Conservation (phyloP, 495 filamentous ascomycete genomes). For the Aspergillus nidulans region DNA sequence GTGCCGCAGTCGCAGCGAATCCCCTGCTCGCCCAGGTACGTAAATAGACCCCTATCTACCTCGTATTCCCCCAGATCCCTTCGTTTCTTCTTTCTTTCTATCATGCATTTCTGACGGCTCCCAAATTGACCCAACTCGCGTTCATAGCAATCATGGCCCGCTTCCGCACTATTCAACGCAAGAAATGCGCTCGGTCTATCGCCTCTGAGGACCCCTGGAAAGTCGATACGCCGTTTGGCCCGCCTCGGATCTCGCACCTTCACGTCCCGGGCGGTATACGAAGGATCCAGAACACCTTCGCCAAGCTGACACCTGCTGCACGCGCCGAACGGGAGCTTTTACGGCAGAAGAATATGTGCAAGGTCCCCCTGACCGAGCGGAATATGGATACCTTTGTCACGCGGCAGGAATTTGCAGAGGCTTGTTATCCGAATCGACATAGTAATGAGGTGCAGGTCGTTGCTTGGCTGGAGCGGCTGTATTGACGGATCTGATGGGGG, state of each 20-base stretch:
- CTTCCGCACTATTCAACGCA: conserved; percentile 22
- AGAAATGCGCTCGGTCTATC: conserved; percentile 25
- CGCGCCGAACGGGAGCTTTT: conserved; percentile 39
- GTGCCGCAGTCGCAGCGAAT: background rate
- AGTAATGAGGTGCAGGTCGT: conserved; percentile 59
- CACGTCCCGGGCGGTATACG: conserved; percentile 31
- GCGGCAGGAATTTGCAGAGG: conserved; percentile 46
- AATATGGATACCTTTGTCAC: conserved; percentile 44
- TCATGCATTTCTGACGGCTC: background rate
- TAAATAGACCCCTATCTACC: conserved; percentile 1
- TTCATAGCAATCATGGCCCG: conserved; percentile 22
- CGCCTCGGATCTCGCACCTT: conserved; percentile 30
- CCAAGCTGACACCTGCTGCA: conserved; percentile 33
- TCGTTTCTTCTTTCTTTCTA: background rate
- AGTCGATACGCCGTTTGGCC: conserved; percentile 37
- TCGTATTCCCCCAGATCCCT: background rate
- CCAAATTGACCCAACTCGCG: background rate
- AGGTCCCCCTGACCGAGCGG: conserved; percentile 38
- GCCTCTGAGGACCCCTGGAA: conserved; percentile 32
- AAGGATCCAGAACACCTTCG: conserved; percentile 36
- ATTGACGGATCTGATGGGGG: too few species aligned
- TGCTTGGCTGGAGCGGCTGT: conserved; percentile 63
- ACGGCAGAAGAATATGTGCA: conserved; percentile 38
- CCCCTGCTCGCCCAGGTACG: background rate
- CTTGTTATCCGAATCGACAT: conserved; percentile 53